Evolutionary conservation across 2,329 filamentous ascomycete species (phyloP).

Genomic region (Metarhizium robertsii): DNA sequence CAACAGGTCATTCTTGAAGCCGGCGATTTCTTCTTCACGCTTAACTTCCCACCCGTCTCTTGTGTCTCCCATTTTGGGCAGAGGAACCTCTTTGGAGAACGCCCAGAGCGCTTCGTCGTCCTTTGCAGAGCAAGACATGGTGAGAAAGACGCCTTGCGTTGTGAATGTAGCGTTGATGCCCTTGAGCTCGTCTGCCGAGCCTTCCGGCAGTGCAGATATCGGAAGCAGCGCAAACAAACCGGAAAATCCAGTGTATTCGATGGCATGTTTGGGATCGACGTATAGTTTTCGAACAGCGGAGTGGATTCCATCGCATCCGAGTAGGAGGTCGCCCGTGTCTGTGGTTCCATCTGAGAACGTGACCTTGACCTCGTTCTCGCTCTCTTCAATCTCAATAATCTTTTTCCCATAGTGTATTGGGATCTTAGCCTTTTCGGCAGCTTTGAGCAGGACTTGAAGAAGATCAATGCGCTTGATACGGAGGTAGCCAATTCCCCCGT

Average conservation of each 20-base stretch:
- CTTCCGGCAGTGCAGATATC: constrained; percentile 9
- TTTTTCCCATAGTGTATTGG: constrained; percentile 59
- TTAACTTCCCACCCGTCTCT: constrained; percentile 4
- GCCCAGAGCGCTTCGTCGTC: constrained; percentile 20
- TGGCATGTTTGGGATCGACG: constrained; percentile 12
- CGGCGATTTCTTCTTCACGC: constrained; percentile 3
- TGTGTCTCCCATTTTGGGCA: constrained; percentile 13
- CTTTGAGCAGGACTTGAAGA: constrained; percentile 49
- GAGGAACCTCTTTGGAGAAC: constrained; percentile 18
- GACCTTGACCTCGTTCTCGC: constrained; percentile 53
- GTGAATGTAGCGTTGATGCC: constrained; percentile 20
- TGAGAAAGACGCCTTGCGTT: constrained; percentile 16
- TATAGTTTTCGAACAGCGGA: constrained; percentile 20
- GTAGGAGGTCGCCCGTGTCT: constrained; percentile 31
- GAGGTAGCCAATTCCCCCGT: constrained; percentile 52
- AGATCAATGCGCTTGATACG: constrained; percentile 51
- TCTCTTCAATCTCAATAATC: constrained; percentile 48
- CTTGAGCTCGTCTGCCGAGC: constrained; percentile 5
- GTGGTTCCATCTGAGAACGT: constrained; percentile 42
- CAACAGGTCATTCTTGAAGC: constrained; percentile 19
- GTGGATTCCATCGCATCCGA: constrained; percentile 37
- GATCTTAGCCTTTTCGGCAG: constrained; percentile 33
- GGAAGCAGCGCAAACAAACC: constrained; percentile 12
- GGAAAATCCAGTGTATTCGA: constrained; percentile 22
- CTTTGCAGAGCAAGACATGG: constrained; percentile 14